Percentiles rank a stretch among this genome's conserved stretches.
phyloP scores from a whole-genome alignment of 2,329 filamentous ascomycete genomes.

The Neopestalotiopsis rosae region DNA sequence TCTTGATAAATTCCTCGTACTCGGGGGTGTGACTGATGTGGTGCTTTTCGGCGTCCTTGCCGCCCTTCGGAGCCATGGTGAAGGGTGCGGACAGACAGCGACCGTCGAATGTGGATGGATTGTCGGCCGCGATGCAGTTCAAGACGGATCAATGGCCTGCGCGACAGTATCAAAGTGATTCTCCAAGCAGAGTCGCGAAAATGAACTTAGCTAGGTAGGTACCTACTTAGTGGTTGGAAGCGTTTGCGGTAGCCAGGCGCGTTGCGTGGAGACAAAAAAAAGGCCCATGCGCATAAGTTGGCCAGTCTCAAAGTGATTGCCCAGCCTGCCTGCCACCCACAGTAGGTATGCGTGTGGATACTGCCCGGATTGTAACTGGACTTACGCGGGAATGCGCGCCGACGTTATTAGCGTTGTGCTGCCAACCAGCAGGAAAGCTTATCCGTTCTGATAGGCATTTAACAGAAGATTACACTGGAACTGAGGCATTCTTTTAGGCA shows the following conservation, averaged over 20 bases:
- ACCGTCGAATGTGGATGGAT: not conserved
- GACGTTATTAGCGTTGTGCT: not conserved
- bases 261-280: not conserved
- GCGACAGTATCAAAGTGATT: slow-evolving; percentile 2
- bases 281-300: not conserved
- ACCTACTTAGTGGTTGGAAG: not conserved
- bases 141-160: not conserved
- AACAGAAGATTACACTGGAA: not conserved
- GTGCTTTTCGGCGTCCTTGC: slow-evolving; percentile 34
- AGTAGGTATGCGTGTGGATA: not conserved
- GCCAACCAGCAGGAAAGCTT: not conserved
- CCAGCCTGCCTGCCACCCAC: not conserved
- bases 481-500: not conserved
- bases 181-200: slow-evolving; percentile 6
- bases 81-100: slow-evolving; percentile 8
- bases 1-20: slow-evolving; percentile 79
- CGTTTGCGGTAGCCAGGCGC: not conserved
- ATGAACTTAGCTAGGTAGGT: slow-evolving; percentile 4
- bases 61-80: slow-evolving; percentile 36
- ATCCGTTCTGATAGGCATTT: not conserved
- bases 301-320: not conserved
- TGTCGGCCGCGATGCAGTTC: slow-evolving; percentile 37
- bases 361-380: not conserved
- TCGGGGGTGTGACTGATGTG: slow-evolving; percentile 68
- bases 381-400: not conserved